phyloP scores from a whole-genome alignment of 768 basidiomycete genomes.

The Podaxis sp. region DNA sequence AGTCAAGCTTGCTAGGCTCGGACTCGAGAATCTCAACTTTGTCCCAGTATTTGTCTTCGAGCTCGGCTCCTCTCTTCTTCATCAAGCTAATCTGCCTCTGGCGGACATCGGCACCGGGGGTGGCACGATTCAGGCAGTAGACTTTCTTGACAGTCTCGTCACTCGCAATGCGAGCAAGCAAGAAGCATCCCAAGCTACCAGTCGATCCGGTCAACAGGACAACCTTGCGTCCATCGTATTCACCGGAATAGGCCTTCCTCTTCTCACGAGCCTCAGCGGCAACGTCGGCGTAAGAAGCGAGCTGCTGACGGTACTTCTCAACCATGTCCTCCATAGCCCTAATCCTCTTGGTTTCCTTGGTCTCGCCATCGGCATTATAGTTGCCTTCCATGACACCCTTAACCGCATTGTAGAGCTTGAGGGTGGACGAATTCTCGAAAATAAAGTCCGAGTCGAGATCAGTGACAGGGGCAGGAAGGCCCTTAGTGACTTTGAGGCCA shows the following conservation, averaged over 20 bases:
- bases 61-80: constrained; percentile 26
- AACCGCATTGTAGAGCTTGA: constrained; percentile 23
- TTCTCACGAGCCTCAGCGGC: constrained; percentile 10
- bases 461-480: constrained; percentile 6
- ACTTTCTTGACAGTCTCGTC: constrained; percentile 23
- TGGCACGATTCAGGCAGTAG: constrained; percentile 32
- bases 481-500: constrained; percentile 22
- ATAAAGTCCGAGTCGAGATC: constrained; percentile 28
- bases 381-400: constrained; percentile 21
- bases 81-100: constrained; percentile 29
- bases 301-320: constrained; percentile 23
- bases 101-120: constrained; percentile 15
- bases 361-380: constrained; percentile 3
- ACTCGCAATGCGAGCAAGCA: constrained; percentile 28
- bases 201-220: constrained; percentile 40
- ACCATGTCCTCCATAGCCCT: constrained; percentile 28
- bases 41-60: constrained; percentile 25
- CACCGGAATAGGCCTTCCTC: not conserved
- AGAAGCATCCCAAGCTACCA: constrained; percentile 36
- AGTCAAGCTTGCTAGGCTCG: constrained; percentile 24
- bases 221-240: constrained; percentile 15
- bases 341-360: constrained; percentile 17
- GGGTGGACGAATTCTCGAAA: constrained; percentile 28
- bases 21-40: constrained; percentile 28
- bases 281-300: constrained; percentile 11